These are phyloP conservation scores for Coemansia sp. DNA, from an alignment of 192 early-diverging fungal species.

Conservation along the genomic window DNA sequence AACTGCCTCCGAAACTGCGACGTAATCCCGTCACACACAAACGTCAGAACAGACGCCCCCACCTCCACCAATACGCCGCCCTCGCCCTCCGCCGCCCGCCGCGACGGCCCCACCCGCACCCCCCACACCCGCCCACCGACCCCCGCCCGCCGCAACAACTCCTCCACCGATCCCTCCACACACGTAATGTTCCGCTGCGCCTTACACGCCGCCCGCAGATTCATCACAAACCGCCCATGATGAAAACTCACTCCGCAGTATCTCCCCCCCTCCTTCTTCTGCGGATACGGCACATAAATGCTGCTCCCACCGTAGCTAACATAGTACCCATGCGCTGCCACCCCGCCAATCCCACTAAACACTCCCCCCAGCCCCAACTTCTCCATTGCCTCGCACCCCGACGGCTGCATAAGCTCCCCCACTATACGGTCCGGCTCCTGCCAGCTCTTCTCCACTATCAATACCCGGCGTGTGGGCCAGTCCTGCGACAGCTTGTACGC, in stretches of 20 bases:
- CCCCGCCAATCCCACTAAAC: slow-evolving; percentile 78
- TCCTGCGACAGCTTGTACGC: slow-evolving; percentile 71
- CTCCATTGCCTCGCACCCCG: slow-evolving; percentile 78
- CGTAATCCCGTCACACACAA: slow-evolving; percentile 91
- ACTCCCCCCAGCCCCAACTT: slow-evolving; percentile 66
- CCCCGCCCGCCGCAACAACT: slow-evolving; percentile 49
- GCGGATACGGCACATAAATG: slow-evolving; percentile 70
- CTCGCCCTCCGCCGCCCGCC: background rate
- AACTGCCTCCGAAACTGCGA: slow-evolving; percentile 80
- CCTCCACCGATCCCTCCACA: slow-evolving; percentile 70
- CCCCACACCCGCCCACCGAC: slow-evolving; percentile 10
- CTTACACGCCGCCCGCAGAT: slow-evolving; percentile 60
- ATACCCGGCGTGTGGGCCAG: slow-evolving; percentile 56
- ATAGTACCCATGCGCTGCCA: slow-evolving; percentile 78
- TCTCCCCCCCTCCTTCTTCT: slow-evolving; percentile 39
- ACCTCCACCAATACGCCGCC: slow-evolving; percentile 26
- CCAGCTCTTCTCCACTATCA: slow-evolving; percentile 74
- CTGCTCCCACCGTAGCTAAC: slow-evolving; percentile 61
- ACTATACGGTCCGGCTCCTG: slow-evolving; percentile 95
- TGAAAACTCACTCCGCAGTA: slow-evolving; percentile 79
- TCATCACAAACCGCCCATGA: slow-evolving; percentile 89
- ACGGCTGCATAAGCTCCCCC: slow-evolving; percentile 94
- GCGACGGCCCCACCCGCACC: slow-evolving; percentile 14
- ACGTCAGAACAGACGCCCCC: slow-evolving; percentile 53
- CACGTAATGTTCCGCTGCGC: slow-evolving; percentile 58